Conservation (phyloP, 305 asterid species). For the Fraxinus latifolia region DNA sequence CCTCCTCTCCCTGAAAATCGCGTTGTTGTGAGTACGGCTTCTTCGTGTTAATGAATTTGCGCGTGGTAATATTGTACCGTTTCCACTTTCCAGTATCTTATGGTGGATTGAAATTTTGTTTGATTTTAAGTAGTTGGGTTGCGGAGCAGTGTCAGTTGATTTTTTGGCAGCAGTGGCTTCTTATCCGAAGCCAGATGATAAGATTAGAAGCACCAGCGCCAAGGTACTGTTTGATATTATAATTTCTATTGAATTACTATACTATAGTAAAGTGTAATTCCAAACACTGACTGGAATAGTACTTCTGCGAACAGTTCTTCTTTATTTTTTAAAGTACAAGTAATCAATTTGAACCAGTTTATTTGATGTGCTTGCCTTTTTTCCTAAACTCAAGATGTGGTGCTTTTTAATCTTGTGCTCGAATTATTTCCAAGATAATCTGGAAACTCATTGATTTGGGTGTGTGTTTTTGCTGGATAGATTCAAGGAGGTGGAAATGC, state of each 20-base stretch:
- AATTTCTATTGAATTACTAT: neutral
- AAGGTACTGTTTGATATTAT: constrained; percentile 38
- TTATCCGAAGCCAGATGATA: constrained; percentile 92
- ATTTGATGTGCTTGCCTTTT: neutral
- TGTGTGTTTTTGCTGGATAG: constrained; percentile 29
- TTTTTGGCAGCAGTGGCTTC: constrained; percentile 80
- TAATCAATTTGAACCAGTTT: neutral
- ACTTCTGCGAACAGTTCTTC: neutral
- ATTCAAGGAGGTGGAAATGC: constrained; percentile 94
- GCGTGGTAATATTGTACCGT: neutral
- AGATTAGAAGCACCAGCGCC: constrained; percentile 72
- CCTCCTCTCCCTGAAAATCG: constrained; percentile 60
- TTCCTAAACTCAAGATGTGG: neutral
- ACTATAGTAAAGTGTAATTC: neutral
- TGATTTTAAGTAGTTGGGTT: constrained; percentile 58
- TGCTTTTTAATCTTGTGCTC: neutral
- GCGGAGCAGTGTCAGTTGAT: constrained; percentile 62
- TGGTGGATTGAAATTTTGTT: constrained; percentile 6
- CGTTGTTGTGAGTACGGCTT: constrained; percentile 44
- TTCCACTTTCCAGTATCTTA: neutral
- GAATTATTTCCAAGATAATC: neutral
- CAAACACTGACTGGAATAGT: neutral
- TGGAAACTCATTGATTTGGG: neutral
- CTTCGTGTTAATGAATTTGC: neutral
- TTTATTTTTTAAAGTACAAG: neutral